These are phyloP conservation scores for Massarina eburnea DNA, from an alignment of 2,329 filamentous ascomycete species.

Conservation along the genomic window DNA sequence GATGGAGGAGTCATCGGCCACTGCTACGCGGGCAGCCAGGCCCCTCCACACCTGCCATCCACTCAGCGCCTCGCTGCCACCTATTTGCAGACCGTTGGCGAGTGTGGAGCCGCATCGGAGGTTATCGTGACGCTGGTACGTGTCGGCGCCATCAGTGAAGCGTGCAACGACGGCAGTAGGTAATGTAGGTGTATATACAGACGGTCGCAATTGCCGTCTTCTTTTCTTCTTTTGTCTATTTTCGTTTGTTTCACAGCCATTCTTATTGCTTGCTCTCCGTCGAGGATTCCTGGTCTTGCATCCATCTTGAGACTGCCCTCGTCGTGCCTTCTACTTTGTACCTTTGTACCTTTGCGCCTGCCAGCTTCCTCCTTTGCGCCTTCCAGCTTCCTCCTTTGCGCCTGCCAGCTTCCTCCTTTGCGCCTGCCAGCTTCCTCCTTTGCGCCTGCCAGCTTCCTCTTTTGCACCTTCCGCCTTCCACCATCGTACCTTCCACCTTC, in stretches of 20 bases:
- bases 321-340: too few species aligned
- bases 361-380: too few species aligned
- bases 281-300: conserved; percentile 4
- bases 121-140: too few species aligned
- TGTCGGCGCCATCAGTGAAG: conserved; percentile 10
- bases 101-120: too few species aligned
- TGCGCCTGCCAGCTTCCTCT: conserved; percentile 6
- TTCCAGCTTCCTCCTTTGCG: too few species aligned
- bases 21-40: conserved; percentile 23
- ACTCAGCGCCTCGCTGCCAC: conserved; percentile 32
- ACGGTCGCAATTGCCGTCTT: not conserved
- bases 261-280: conserved; percentile 3
- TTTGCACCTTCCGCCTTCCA: conserved; percentile 1
- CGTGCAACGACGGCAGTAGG: not conserved
- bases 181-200: conserved; percentile 11
- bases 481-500: conserved; percentile 2
- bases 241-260: conserved; percentile 9
- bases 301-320: not conserved
- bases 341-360: too few species aligned
- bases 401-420: too few species aligned
- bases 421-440: not conserved
- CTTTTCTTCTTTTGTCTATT: not conserved
- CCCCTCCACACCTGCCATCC: conserved; percentile 30
- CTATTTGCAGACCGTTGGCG: conserved; percentile 33
- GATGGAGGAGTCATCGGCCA: conserved; percentile 25